A percentile compares a stretch with the other conserved stretches of the same genome.
Conservation (phyloP, 345 rosid species). For the Dipteronia dyeriana region DNA sequence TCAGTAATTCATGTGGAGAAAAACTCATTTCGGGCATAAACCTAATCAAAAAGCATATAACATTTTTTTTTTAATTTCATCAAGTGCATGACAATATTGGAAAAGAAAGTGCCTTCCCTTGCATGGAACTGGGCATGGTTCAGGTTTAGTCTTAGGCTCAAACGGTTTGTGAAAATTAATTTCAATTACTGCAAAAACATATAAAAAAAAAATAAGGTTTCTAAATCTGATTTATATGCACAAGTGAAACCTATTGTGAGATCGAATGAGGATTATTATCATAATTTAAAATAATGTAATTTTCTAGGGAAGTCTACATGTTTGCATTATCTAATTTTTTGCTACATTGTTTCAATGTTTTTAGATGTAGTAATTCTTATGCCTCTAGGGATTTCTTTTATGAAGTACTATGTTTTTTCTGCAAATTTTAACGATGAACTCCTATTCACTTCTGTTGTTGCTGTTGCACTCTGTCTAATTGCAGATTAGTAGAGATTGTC, state of each 20-base stretch:
- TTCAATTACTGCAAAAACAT: background rate
- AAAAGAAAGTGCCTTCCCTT: background rate
- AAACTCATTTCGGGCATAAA: too few species aligned
- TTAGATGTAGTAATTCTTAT: background rate
- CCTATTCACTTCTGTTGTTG: slow-evolving; percentile 18
- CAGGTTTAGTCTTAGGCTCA: background rate
- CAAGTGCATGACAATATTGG: too few species aligned
- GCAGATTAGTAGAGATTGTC: slow-evolving; percentile 99
- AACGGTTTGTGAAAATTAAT: background rate
- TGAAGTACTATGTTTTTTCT: slow-evolving; percentile 2
- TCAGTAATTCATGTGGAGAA: too few species aligned
- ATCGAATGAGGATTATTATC: background rate
- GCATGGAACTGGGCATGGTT: background rate
- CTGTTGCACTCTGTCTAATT: slow-evolving; percentile 25
- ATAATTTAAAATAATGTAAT: background rate
- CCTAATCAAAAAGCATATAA: too few species aligned
- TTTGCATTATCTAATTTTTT: slow-evolving; percentile 3
- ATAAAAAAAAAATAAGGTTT: background rate
- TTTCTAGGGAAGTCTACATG: background rate
- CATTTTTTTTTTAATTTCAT: too few species aligned
- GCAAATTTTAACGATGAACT: slow-evolving; percentile 11
- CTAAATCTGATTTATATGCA: background rate
- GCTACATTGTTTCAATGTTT: background rate
- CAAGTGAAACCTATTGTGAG: background rate
- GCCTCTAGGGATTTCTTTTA: background rate